These are phyloP conservation scores for Ganoderma lucidum DNA, from an alignment of 1,284 basidiomycete genomes.

Conservation along the genomic window DNA sequence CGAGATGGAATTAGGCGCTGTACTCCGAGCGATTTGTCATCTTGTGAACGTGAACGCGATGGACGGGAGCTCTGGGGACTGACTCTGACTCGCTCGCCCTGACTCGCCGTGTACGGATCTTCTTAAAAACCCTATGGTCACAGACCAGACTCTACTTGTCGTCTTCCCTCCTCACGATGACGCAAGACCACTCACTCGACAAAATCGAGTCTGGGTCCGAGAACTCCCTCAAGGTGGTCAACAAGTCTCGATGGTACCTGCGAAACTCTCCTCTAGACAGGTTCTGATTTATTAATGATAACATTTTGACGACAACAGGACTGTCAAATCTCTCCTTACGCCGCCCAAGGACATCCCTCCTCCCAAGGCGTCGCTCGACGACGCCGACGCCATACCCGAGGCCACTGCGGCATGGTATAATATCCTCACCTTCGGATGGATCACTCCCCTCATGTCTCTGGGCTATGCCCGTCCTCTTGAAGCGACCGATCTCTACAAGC, in stretches of 20 bases:
- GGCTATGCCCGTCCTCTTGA: conserved; percentile 85
- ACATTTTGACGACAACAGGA: conserved; percentile 15
- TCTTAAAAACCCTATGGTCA: neutral
- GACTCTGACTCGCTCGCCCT: too few species aligned
- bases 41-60: conserved; percentile 1
- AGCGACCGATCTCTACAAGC: conserved; percentile 85
- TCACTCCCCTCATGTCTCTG: conserved; percentile 73
- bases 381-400: conserved; percentile 60
- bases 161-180: conserved; percentile 16
- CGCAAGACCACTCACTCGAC: conserved; percentile 24
- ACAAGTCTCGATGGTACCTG: conserved; percentile 24
- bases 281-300: neutral
- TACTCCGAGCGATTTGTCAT: conserved; percentile 16
- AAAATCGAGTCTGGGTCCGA: conserved; percentile 13
- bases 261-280: neutral
- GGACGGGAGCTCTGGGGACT: neutral
- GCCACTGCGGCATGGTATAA: conserved; percentile 58
- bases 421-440: conserved; percentile 73
- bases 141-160: neutral
- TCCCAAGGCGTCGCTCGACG: conserved; percentile 59
- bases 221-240: conserved; percentile 20
- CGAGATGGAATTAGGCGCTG: neutral
- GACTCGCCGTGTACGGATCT: conserved; percentile 1
- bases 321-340: conserved; percentile 33
- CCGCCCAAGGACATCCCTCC: conserved; percentile 50